Conservation (phyloP, 1,284 basidiomycete genomes). For the Ustilago bromivora region DNA sequence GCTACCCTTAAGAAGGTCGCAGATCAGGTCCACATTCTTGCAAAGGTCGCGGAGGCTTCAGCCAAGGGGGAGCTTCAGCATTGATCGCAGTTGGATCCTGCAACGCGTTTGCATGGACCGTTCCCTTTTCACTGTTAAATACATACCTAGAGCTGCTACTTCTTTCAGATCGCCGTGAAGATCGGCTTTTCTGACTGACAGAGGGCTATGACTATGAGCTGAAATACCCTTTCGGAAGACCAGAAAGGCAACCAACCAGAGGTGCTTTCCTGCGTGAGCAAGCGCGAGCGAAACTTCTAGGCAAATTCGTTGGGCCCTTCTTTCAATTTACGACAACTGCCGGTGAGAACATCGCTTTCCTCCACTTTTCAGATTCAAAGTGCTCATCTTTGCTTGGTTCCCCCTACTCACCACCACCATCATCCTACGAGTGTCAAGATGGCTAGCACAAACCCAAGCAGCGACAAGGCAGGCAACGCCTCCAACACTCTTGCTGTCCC, state of each 20-base stretch:
- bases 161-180: not conserved
- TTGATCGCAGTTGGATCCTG: slow-evolving; percentile 1
- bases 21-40: slow-evolving; percentile 77
- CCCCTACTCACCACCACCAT: not conserved
- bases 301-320: slow-evolving; percentile 8
- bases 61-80: slow-evolving; percentile 69
- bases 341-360: slow-evolving; percentile 12
- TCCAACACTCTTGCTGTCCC: slow-evolving; percentile 5
- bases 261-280: not conserved
- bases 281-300: slow-evolving; percentile 17
- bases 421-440: slow-evolving; percentile 7
- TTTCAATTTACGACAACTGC: slow-evolving; percentile 8
- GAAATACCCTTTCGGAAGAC: not conserved
- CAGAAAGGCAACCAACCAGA: not conserved
- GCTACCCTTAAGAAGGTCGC: slow-evolving; percentile 83
- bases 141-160: not conserved
- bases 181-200: not conserved
- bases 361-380: not conserved
- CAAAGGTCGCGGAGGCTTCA: slow-evolving; percentile 76
- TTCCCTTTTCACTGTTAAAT: too few species aligned
- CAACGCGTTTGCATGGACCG: not conserved
- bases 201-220: not conserved
- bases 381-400: not conserved
- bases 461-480: not conserved
- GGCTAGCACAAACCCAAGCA: slow-evolving; percentile 11